Base-by-base conservation (phyloP, 208 protist genomes). In the Leishmania tarentolae region DNA sequence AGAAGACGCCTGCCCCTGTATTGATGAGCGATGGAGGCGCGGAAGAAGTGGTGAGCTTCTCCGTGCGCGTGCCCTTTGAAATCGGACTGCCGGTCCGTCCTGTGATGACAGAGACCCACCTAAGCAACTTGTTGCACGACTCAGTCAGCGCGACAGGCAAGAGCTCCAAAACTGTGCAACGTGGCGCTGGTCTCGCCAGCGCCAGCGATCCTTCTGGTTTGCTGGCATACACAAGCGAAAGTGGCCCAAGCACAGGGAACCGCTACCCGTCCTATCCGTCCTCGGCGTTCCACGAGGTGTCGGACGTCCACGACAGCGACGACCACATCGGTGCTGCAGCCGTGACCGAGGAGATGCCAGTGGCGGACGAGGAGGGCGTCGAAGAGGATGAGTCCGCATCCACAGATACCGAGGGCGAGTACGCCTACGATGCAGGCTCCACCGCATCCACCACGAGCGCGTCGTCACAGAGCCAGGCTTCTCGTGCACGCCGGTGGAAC, bases 31-130 rank as follows among this genome's bases (percentile, higher is more conserved):
- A 37, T 35, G 72, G 72, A 40, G 52, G 72, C 35, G 72, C 72
- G 13, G 82, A 66, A 76, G 57, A 86, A 35, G 42, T 53, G 28
- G 82, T 86, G 56, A 42, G 70, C 46, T 86, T 82, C 75, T 80
- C 70, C 35, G 78, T 86, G 1, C 68, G 82, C 52, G 70, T 86
- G 13, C 82, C 82, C 17, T 86, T 86, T 69, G 76, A 86, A 52
- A 70, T 86, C n/a, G 82, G 78, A 42, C 40, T 85, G 15, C 72
- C 70, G 4, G 68, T 74, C 31, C 81, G 61, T 28, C 59, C 61
- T 31, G 52, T 75, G 17, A 74, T 75, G 46, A 40, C 75, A 2
- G 63, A 47, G 76, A 40, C 57, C 8, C 35, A 42, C 21, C 71
- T 81, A 37, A 46, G 37, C 70, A 40, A 52, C 3, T 37, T 85